Conservation (phyloP, 257 asterid species). For the Leonotis leonurus region DNA sequence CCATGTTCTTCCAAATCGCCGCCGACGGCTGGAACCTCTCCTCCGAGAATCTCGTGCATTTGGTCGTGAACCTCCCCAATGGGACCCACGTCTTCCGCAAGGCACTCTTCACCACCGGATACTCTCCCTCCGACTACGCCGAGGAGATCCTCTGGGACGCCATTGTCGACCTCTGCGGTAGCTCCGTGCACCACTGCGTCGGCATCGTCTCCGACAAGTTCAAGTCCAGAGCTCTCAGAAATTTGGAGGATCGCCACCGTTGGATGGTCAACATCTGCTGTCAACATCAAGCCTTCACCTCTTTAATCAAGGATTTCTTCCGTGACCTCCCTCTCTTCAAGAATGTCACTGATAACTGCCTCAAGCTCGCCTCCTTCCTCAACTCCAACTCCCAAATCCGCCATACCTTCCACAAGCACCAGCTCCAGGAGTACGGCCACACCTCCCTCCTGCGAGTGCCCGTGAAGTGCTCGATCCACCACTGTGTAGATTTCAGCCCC, state of each 20-base stretch:
- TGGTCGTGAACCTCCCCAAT: conserved; percentile 85
- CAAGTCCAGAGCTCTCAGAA: conserved; percentile 67
- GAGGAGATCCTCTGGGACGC: conserved; percentile 88
- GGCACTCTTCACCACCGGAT: conserved; percentile 65
- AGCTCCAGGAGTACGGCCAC: conserved; percentile 85
- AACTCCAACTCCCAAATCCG: conserved; percentile 67
- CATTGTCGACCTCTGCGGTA: conserved; percentile 74
- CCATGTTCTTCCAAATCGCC: conserved; percentile 92
- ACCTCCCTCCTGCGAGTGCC: conserved; percentile 57
- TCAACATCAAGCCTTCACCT: conserved; percentile 67
- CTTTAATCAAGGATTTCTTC: conserved; percentile 68
- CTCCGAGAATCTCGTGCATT: conserved; percentile 60
- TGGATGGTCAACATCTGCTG: conserved; percentile 97
- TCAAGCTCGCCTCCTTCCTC: conserved; percentile 58
- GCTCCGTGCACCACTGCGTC: conserved; percentile 59
- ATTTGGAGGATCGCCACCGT: conserved; percentile 68
- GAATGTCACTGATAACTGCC: conserved; percentile 63
- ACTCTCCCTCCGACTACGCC: conserved; percentile 59
- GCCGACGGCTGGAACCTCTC: conserved; percentile 76
- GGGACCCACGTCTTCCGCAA: conserved; percentile 74
- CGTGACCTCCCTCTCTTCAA: conserved; percentile 76
- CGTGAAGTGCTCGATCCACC: conserved; percentile 25
- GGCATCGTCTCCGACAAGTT: conserved; percentile 94
- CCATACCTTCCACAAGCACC: conserved; percentile 63
- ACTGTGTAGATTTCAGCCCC: conserved; percentile 54